Base-by-base conservation (phyloP, 495 filamentous ascomycete genomes). In the Xeromyces bisporus region DNA sequence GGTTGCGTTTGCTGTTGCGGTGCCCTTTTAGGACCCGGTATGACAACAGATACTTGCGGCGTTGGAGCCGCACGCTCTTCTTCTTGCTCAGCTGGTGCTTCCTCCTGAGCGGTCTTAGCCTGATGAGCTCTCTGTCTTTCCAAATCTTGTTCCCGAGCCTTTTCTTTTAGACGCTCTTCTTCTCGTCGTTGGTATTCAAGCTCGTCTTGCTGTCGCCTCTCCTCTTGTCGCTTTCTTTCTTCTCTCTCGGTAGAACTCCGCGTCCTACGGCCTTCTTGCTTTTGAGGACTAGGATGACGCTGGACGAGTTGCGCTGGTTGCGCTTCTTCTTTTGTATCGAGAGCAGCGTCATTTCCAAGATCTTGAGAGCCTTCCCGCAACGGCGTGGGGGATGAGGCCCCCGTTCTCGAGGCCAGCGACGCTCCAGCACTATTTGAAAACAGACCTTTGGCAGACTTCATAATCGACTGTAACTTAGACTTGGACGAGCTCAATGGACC, bases 401-500 rank as follows among this genome's bases (percentile, higher is more conserved):
- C 72, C 28, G 76, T 53, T 44, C 78, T 84, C 6, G 76, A 74
- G 34, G 84, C 76, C 14, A 78, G 80, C 43, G 76, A 83, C 28
- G 78, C 62, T 28, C 75, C 72, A 15, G 80, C 83, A 42, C 79
- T 81, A 35, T 73, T 86, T 10, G 76, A 77, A 37, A 92, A 77
- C 26, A 91, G 65, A 11, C 75, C 80, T 46, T 78, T 84, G 9
- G 84, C 84, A 21, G 77, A 78, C 48, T 82, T 81, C 38, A 93
- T 61, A 32, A 91, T 81, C 6, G 84, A 89, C 24, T 83, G 83
- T 20, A 93, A 56, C 47, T 80, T 84, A 39, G 73, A 77, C 56
- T 91, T 93, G 11, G 85, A 84, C 28, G 84, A 79, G 47, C 81
- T 92, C 16, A 92, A 50, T 4, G 83, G 80, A 27, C 77, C 85